Base-by-base conservation (phyloP, 176 grass and related monocot genomes). In the Bothriochloa decipiens region DNA sequence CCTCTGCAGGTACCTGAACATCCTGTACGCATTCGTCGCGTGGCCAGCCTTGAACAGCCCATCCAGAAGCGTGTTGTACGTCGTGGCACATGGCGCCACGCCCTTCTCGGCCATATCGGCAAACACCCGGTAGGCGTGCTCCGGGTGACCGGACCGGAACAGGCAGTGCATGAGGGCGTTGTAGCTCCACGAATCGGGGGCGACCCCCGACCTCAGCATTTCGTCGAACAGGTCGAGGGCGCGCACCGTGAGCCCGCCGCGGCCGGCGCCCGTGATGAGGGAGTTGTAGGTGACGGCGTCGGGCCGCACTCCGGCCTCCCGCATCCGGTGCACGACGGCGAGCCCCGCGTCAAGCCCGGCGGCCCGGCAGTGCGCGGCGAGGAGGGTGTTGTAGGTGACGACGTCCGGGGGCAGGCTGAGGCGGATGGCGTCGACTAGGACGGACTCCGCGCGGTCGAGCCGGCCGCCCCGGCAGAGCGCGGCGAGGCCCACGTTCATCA, bases 231-330 rank as follows among this genome's bases (percentile, higher is more conserved):
- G 78, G 63, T 92, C 81, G 12, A 96, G 86, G n/a, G 96, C 81
- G 40, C 71, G 72, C n/a, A 86, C 10, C 0, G 86, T 85, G 47
- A 92, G 75, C 16, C 85, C 61, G 6, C 53, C 1, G 35, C 80
- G 88, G 4, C 85, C 20, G 9, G 87, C 91, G 4, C 83, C 89
- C 3, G 87, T 66, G 29, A 92, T 99, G 70, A 99, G 83, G 81
- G 89, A 90, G 76, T 95, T 98, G 87, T 96, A 95, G 40, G 93
- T 98, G 64, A 98, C 87, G 57, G 91, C 87, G 91, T 95, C 91
- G 36, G 93, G 91, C 1, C 69, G 77, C 64, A 98, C 41, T 23
- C 89, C 89, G 27, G 93, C 89, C 62, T 95, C 93, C 68, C 74
- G 84, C 93, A 98, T 98, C 78, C 91, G 89, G 23, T 22, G 20